Percentiles rank a stretch among this genome's conserved stretches.
phyloP scores from a whole-genome alignment of 371 early-diverging fungal species.

The Circinella minor region DNA sequence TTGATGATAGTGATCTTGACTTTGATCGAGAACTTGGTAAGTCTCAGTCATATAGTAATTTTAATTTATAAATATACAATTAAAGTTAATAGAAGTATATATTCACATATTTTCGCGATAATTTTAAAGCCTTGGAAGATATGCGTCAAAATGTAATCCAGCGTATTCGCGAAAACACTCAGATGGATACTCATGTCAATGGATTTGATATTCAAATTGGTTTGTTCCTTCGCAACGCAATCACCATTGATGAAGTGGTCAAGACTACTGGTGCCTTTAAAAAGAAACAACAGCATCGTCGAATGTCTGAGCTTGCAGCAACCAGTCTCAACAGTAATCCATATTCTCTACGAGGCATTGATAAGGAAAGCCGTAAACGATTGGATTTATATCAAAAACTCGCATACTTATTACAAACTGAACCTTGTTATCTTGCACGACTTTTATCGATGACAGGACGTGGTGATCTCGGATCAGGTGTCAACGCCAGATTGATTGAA shows the following conservation, averaged over 20 bases:
- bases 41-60: neutral
- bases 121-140: constrained; percentile 76
- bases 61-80: neutral
- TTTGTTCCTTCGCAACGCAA: constrained; percentile 95
- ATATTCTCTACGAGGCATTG: constrained; percentile 68
- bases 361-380: constrained; percentile 81
- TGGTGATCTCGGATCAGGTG: constrained; percentile 46
- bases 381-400: constrained; percentile 89
- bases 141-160: constrained; percentile 86
- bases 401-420: constrained; percentile 95
- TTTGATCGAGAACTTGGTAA: constrained; percentile 85
- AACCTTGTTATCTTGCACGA: constrained; percentile 89
- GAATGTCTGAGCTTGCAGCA: constrained; percentile 47
- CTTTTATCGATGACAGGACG: constrained; percentile 82
- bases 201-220: constrained; percentile 96
- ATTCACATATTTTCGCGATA: no score
- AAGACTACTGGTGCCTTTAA: constrained; percentile 62
- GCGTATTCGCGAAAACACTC: constrained; percentile 89
- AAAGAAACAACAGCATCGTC: constrained; percentile 56
- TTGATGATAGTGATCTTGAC: constrained; percentile 91
- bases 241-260: constrained; percentile 91
- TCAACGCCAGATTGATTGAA: constrained; percentile 78
- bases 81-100: no score
- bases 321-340: constrained; percentile 25
- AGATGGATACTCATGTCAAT: constrained; percentile 81